These are phyloP conservation scores for Monilinia fructicola DNA, from an alignment of 2,329 filamentous ascomycete genomes.

Conservation along the genomic window DNA sequence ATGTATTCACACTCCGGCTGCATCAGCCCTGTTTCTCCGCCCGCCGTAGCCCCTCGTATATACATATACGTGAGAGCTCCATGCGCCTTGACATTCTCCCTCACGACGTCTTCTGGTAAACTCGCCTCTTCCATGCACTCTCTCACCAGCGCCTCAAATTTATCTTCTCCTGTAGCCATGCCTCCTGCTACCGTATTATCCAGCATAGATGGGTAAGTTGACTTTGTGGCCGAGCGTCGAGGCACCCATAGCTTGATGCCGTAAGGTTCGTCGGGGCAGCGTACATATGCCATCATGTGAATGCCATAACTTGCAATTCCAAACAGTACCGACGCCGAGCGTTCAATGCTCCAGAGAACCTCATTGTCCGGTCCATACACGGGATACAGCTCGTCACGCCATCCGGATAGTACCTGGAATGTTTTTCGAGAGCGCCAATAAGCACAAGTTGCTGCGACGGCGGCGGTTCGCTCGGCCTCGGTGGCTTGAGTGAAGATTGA, in stretches of 20 bases:
- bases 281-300: conserved; percentile 75
- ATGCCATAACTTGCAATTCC: conserved; percentile 77
- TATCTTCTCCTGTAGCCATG: conserved; percentile 75
- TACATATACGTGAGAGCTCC: conserved; percentile 85
- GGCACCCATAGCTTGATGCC: conserved; percentile 84
- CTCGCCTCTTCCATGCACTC: conserved; percentile 90
- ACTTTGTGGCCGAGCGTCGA: conserved; percentile 70
- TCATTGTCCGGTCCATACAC: conserved; percentile 65
- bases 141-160: conserved; percentile 78
- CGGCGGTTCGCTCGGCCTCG: conserved; percentile 61
- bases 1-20: conserved; percentile 92
- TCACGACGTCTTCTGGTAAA: conserved; percentile 68
- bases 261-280: conserved; percentile 46
- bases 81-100: conserved; percentile 54
- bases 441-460: conserved; percentile 55
- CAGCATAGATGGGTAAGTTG: conserved; percentile 76
- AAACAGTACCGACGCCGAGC: conserved; percentile 71
- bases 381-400: conserved; percentile 79
- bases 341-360: conserved; percentile 72
- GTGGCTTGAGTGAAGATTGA: conserved; percentile 58
- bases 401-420: conserved; percentile 74
- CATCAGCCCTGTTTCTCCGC: conserved; percentile 77
- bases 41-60: conserved; percentile 70
- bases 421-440: conserved; percentile 68
- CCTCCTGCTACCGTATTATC: conserved; percentile 92